Percentiles rank a stretch among this genome's conserved stretches.
Conservation (phyloP, 129 eudicot species). For the Rutidosis leptorrhynchoides region DNA sequence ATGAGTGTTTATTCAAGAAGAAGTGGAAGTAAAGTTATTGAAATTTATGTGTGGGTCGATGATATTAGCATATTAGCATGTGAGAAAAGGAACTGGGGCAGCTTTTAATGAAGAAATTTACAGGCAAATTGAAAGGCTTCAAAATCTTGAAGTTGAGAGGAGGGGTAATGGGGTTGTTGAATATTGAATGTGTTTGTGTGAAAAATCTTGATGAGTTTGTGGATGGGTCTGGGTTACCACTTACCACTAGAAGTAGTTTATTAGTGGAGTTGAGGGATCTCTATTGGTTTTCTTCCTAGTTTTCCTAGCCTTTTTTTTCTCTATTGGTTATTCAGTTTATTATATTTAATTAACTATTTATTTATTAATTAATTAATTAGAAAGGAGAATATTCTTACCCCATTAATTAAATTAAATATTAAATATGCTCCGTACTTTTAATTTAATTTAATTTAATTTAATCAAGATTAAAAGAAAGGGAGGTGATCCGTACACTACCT, state of each 20-base stretch:
- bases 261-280: slow-evolving; percentile 17
- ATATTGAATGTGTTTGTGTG: not conserved
- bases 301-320: not conserved
- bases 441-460: too few species aligned
- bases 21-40: not conserved
- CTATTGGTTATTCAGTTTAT: not conserved
- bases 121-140: not conserved
- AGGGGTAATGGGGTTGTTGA: slow-evolving; percentile 9
- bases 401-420: too few species aligned
- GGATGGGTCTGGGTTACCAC: slow-evolving; percentile 17
- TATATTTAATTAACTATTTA: not conserved
- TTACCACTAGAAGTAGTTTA: not conserved
- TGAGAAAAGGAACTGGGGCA: slow-evolving; percentile 6
- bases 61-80: too few species aligned
- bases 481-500: too few species aligned
- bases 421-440: too few species aligned
- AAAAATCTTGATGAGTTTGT: slow-evolving; percentile 7
- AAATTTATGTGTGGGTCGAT: not conserved
- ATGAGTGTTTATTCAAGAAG: not conserved
- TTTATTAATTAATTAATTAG: too few species aligned
- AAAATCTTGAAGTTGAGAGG: slow-evolving; percentile 13
- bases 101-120: slow-evolving; percentile 10
- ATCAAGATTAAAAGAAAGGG: too few species aligned
- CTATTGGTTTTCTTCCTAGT: not conserved
- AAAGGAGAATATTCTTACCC: too few species aligned